Percentiles rank a stretch among this genome's conserved stretches.
phyloP scores from a whole-genome alignment of 768 basidiomycete genomes.

The Auricularia sp. region DNA sequence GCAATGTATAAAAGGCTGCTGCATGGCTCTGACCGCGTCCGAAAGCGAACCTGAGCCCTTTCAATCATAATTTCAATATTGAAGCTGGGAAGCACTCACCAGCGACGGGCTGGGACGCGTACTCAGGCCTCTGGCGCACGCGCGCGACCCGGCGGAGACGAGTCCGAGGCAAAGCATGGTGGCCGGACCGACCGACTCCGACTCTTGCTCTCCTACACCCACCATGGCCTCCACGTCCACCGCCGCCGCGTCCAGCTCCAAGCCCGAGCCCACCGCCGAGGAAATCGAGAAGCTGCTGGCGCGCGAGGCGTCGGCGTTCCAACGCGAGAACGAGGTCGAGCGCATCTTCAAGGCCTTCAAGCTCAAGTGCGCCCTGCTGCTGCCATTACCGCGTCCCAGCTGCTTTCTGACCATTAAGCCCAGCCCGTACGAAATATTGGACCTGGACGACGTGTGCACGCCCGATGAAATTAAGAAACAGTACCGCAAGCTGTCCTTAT shows the following conservation, averaged over 20 bases:
- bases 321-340: conserved; percentile 81
- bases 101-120: not conserved
- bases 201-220: not conserved
- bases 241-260: not conserved
- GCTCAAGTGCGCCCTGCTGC: conserved; percentile 61
- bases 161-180: not conserved
- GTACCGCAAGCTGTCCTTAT: conserved; percentile 75
- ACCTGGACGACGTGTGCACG: conserved; percentile 56
- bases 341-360: conserved; percentile 92
- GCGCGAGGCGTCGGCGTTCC: conserved; percentile 75
- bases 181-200: not conserved
- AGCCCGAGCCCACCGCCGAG: conserved; percentile 22
- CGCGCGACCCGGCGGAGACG: not conserved
- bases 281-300: conserved; percentile 76
- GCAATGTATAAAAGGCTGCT: no score
- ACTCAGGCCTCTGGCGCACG: not conserved
- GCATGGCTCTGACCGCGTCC: not conserved
- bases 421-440: conserved; percentile 91
- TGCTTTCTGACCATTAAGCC: no score
- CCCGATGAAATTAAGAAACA: conserved; percentile 75
- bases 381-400: not conserved
- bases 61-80: not conserved
- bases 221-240: not conserved
- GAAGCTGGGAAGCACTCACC: not conserved
- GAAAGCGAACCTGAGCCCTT: not conserved